Base-by-base conservation (phyloP, 805 yeast species). In the Millerago galiae region DNA sequence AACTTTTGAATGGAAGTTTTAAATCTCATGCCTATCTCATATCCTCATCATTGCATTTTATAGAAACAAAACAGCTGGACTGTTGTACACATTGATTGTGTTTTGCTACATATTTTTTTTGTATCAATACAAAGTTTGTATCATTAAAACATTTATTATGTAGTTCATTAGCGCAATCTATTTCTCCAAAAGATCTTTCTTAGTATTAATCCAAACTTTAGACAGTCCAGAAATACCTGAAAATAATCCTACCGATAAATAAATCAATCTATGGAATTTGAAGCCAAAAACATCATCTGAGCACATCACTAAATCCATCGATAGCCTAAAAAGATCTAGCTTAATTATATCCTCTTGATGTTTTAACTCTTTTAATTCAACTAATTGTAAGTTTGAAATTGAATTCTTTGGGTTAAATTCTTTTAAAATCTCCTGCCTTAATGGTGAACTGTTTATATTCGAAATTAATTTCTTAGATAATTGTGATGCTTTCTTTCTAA, bases 401-500 rank as follows among this genome's bases (percentile, higher is more conserved):
- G 2, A n/a, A 14, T 29, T 29, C 14, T 29, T 29, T 14, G 32
- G 32, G 25, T 53, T 51, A 34, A 58, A 54, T 37, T 65, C 67
- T 28, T 52, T 52, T 42, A 64, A 40, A 13, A 63, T 49, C 36
- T 60, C 62, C 28, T 55, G 50, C 38, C 59, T 54, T 33, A 60
- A 45, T 14, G 61, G 59, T 7, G 64, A 52, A 37, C 41, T 46
- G 5, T 50, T 50, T 34, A 49, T 53, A 46, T 37, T 51, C 34
- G 54, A 53, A 38, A 54, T 46, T 31, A 71, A 54, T 43, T 66
- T 74, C 44, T 61, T 63, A 8, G 75, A 67, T 18, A 74, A 50
- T 14, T 61, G 50, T 26, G 66, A 68, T 1, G 83, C 81, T 43
- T 72, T 68, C 49, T 67, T 69, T 54, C 75, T 80, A 8, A 83